phyloP scores from a whole-genome alignment of 208 protist genomes.

The Leishmania lainsoni region DNA sequence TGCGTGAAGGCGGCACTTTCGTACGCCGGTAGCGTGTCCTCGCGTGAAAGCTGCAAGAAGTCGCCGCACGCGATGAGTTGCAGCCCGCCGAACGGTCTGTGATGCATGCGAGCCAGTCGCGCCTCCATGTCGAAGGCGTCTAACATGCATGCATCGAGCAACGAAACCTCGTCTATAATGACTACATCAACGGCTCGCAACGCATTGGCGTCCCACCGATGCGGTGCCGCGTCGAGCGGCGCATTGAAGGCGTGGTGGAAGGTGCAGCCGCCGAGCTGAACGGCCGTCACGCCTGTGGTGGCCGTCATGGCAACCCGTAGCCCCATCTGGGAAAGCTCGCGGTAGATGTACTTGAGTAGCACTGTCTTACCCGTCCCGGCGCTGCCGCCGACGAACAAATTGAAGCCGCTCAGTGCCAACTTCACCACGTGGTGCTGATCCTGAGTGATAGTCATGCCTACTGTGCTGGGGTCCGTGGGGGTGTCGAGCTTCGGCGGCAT shows the following conservation, averaged over 20 bases:
- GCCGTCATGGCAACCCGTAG: constrained; percentile 90
- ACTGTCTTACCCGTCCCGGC: constrained; percentile 93
- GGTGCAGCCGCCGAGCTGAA: constrained; percentile 92
- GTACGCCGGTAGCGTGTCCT: constrained; percentile 56
- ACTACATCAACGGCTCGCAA: constrained; percentile 88
- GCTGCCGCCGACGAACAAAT: constrained; percentile 85
- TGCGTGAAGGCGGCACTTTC: constrained; percentile 54
- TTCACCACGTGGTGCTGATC: constrained; percentile 75
- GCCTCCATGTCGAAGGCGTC: constrained; percentile 88
- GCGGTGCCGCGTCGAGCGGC: constrained; percentile 34
- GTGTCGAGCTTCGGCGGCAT: constrained; percentile 82
- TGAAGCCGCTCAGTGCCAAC: constrained; percentile 67
- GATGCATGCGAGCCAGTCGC: constrained; percentile 65
- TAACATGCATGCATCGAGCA: constrained; percentile 79
- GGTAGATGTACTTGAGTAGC: constrained; percentile 81
- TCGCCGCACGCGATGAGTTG: constrained; percentile 93
- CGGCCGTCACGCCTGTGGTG: constrained; percentile 86
- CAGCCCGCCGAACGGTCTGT: constrained; percentile 86
- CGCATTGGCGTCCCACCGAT: constrained; percentile 77
- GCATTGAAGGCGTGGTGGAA: constrained; percentile 89
- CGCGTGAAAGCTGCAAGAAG: constrained; percentile 89
- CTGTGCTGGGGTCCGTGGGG: constrained; percentile 47
- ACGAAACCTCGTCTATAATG: constrained; percentile 93
- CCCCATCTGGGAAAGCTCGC: constrained; percentile 51
- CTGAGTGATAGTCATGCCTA: constrained; percentile 44